Evolutionary conservation across 305 asterid genomes (phyloP).

Genomic region (Monarda citriodora): DNA sequence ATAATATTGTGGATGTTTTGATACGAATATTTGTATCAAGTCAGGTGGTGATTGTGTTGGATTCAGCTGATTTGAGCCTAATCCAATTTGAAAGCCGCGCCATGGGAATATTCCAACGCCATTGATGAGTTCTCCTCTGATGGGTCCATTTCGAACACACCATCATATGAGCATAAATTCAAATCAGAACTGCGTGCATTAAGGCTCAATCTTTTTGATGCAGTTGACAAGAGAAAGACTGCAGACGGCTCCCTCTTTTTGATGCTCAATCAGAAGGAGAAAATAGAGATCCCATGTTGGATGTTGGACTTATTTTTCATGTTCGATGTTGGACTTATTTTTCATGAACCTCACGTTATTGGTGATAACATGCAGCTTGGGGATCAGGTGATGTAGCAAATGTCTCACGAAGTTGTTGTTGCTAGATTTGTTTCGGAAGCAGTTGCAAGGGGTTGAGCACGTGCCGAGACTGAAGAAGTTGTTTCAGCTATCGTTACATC

Average conservation of each 20-base stretch:
- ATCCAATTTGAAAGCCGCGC: slow-evolving; percentile 49
- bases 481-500: slow-evolving; percentile 47
- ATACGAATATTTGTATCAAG: no score
- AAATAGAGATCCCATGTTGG: slow-evolving; percentile 47
- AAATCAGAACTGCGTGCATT: slow-evolving; percentile 46
- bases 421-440: slow-evolving; percentile 73
- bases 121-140: slow-evolving; percentile 73
- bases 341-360: slow-evolving; percentile 55
- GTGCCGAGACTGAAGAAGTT: slow-evolving; percentile 77
- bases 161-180: slow-evolving; percentile 24
- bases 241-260: slow-evolving; percentile 57
- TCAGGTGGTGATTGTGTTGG: slow-evolving; percentile 36
- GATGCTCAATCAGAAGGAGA: slow-evolving; percentile 76
- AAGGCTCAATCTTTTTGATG: slow-evolving; percentile 58
- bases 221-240: slow-evolving; percentile 56
- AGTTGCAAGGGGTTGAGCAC: slow-evolving; percentile 67
- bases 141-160: slow-evolving; percentile 39
- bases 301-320: slow-evolving; percentile 68
- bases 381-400: slow-evolving; percentile 35
- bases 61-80: slow-evolving; percentile 20
- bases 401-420: slow-evolving; percentile 54
- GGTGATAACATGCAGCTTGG: slow-evolving; percentile 35
- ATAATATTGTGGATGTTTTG: no score
- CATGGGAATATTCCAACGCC: slow-evolving; percentile 81
- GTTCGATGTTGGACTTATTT: slow-evolving; percentile 64